These are phyloP conservation scores for Rhexocercosporidium sp. DNA, from an alignment of 2,329 filamentous ascomycete genomes.

Conservation along the genomic window DNA sequence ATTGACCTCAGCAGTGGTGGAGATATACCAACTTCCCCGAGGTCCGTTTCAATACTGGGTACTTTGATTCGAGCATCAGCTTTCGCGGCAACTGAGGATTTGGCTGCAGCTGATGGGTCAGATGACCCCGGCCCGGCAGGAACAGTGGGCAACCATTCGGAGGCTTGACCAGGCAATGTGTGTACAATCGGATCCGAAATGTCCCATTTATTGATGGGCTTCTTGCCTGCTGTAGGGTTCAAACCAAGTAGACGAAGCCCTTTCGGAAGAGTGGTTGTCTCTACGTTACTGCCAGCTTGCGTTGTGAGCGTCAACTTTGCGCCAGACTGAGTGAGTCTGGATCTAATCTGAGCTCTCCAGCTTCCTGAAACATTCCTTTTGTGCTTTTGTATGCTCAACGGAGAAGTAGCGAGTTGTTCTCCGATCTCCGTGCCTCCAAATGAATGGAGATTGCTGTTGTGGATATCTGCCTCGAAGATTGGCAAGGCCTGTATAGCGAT, in stretches of 20 bases:
- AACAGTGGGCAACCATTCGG: not conserved
- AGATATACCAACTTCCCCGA: not conserved
- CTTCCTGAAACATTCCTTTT: not conserved
- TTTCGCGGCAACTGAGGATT: not conserved
- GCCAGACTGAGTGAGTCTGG: constrained; percentile 4
- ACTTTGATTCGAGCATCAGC: not conserved
- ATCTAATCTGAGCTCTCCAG: not conserved
- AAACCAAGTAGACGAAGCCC: not conserved
- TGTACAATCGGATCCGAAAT: not conserved
- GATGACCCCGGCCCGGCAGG: not conserved
- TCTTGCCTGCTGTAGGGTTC: not conserved
- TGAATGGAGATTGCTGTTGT: constrained; percentile 52
- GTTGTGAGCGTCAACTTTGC: not conserved
- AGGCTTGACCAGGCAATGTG: not conserved
- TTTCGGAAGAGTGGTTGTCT: not conserved
- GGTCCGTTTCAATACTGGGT: not conserved
- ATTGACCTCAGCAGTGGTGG: not conserved
- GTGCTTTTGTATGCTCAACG: not conserved
- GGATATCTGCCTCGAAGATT: constrained; percentile 13
- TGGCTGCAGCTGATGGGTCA: not conserved
- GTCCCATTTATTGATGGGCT: not conserved
- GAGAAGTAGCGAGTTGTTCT: not conserved
- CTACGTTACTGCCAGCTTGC: not conserved
- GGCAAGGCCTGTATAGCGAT: constrained; percentile 21
- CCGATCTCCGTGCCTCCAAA: not conserved